Evolutionary conservation across 148 eudicot species (phyloP), one percentile per base, ranked within the genome.

Genomic region (Euryodendron excelsum): DNA sequence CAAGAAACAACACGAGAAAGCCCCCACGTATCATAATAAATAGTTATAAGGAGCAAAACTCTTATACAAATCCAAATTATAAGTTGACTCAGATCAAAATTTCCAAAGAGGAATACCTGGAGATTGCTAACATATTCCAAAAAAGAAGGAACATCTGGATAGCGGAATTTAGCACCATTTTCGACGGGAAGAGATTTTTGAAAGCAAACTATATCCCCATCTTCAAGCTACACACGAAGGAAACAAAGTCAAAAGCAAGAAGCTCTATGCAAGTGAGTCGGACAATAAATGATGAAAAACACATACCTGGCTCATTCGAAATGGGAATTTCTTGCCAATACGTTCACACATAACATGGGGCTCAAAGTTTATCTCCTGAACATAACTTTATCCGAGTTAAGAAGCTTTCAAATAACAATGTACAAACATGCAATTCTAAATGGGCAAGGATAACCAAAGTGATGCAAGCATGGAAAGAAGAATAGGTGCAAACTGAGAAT

Each of bases 341-440:
- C 44, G 83, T 68, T 80, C 86, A 73, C 86, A 84, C 83, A 80
- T 84, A 30, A 84, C 83, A 77, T 77, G 74, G 59, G 86, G 86
- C 48, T 84, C 86, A 84, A 77, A 84, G 76, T 72, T 84, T 66
- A 84, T 84, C 68, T 84, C 86, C 86, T 84, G 81, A 74, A 59
- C 23, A 72, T 52, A 50, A 9, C 4, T 0, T 6, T 13, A 15
- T 2, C 17, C 14, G 12, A 50, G 4, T 41, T 41, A 41, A 3
- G 8, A 41, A 8, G 8, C 8, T 3, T 8, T 41, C 8, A 50
- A 50, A 50, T 50, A 50, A 50, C 17, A 50, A 50, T 50, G 55
- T 41, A 41, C 45, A 41, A 8, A 8, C 45, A 41, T 8, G 3
- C 8, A 8, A 8, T 3, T 3, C 8, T 8, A 3, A 3, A 41